Percentiles rank a stretch among this genome's conserved stretches.
phyloP scores from a whole-genome alignment of 139 green algal species.

The Haematococcus sp. region DNA sequence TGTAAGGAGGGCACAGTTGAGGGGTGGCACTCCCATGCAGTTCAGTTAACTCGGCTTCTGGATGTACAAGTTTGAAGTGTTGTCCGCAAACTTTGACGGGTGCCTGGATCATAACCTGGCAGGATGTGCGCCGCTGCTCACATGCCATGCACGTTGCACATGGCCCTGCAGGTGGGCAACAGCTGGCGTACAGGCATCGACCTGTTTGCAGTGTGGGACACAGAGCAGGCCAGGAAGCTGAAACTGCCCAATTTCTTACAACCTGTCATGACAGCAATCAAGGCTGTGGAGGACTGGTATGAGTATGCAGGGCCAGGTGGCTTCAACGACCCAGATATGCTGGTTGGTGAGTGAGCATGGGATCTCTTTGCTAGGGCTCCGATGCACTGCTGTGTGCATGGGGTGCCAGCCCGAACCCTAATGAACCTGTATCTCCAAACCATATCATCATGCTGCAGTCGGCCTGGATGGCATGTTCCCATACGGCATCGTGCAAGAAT shows the following conservation, averaged over 20 bases:
- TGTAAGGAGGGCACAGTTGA: background rate
- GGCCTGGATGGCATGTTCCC: constrained; percentile 56
- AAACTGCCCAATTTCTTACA: constrained; percentile 42
- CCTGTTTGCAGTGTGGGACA: constrained; percentile 49
- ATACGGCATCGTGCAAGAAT: constrained; percentile 42
- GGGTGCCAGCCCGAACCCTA: too few species aligned
- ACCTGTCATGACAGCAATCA: constrained; percentile 24
- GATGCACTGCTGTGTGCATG: too few species aligned
- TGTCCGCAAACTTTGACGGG: too few species aligned
- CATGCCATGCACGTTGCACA: background rate
- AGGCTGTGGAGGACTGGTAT: background rate
- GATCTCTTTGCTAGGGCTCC: background rate
- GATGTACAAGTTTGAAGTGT: background rate
- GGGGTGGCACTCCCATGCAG: background rate
- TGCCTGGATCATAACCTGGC: too few species aligned
- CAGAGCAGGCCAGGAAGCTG: constrained; percentile 14
- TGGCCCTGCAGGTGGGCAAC: constrained; percentile 34
- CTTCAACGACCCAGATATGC: constrained; percentile 65
- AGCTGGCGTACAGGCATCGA: constrained; percentile 42
- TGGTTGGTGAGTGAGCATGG: constrained; percentile 34
- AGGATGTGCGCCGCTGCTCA: too few species aligned
- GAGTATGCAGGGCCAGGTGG: constrained; percentile 35
- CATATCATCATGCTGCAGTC: too few species aligned
- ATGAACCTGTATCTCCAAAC: too few species aligned
- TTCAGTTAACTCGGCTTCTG: background rate